Conservation (phyloP, 2,329 filamentous ascomycete genomes). For the Monilinia aucupariae region DNA sequence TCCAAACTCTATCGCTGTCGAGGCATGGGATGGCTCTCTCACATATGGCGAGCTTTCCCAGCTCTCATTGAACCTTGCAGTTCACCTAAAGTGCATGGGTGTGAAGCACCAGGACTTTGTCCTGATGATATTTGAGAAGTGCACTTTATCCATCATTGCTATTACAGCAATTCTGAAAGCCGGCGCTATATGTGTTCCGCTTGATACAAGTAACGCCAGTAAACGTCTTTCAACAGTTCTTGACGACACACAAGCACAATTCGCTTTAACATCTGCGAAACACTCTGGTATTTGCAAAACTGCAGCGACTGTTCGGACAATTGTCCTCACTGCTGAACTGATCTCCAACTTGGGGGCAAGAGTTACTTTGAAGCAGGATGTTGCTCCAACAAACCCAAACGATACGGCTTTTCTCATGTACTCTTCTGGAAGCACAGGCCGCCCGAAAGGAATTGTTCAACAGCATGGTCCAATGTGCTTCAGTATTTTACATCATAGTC, state of each 20-base stretch:
- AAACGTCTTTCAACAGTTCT: conserved; percentile 24
- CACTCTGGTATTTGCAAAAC: neutral
- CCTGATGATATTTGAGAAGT: conserved; percentile 24
- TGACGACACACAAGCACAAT: neutral
- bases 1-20: neutral
- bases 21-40: conserved; percentile 24
- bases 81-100: conserved; percentile 19
- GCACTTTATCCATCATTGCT: conserved; percentile 25
- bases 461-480: neutral
- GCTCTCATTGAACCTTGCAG: conserved; percentile 22
- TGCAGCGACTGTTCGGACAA: neutral
- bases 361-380: neutral
- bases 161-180: conserved; percentile 30
- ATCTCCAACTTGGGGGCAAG: neutral
- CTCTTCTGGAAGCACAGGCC: neutral
- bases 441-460: neutral
- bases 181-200: conserved; percentile 31
- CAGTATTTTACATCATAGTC: neutral
- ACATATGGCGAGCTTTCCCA: conserved; percentile 27
- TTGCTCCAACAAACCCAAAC: neutral
- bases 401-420: neutral
- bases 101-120: conserved; percentile 20
- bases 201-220: conserved; percentile 32
- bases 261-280: neutral
- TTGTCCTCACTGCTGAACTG: neutral